Base-by-base conservation (phyloP, 768 basidiomycete species). In the Amanita pallidorosea region DNA sequence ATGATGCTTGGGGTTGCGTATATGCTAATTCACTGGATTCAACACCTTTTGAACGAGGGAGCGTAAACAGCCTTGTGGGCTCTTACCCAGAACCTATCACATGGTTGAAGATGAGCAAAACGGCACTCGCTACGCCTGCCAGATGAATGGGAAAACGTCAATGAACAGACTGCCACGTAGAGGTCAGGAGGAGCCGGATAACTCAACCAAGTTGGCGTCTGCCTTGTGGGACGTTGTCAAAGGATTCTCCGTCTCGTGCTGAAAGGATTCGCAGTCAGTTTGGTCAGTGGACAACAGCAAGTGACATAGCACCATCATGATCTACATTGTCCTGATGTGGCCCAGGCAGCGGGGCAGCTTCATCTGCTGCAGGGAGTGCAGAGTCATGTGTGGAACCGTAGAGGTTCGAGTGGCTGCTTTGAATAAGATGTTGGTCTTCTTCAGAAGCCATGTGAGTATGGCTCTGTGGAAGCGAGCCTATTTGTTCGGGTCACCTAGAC, bases 1-100 rank as follows among this genome's bases (percentile, higher is more conserved):
- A 87, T 83, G 23, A 82, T 71, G 45, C 82, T 79, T 0, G 85
- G 82, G 0, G 82, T 80, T 11, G 81, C 83, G 58, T 82, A 87
- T 43, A 86, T 83, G 12, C 85, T 87, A 13, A 27, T 44, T 45
- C 53, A 45, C 17, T 20, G 37, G 11, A 20, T 11, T 29, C 37
- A 33, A 34, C 11, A 33, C n/a, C 11, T 41, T 15, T 25, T 20
- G 49, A 35, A 7, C 23, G 36, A 13, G 9, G 17, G 7, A 20
- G 4, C 15, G 42, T 44, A n/a, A n/a, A 27, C 7, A 27, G 27
- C 27, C 27, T 27, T 2, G 5, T 18, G 13, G 1, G 22, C 15
- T 61, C 67, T 36, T 52, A 81, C 85, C 85, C 83, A 22, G 83
- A 79, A 18, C 85, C 84, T 27, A 86, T 81, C 15, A 85, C 73